These are phyloP conservation scores for Crithidia bombi DNA, from an alignment of 208 protist genomes.

Conservation along the genomic window DNA sequence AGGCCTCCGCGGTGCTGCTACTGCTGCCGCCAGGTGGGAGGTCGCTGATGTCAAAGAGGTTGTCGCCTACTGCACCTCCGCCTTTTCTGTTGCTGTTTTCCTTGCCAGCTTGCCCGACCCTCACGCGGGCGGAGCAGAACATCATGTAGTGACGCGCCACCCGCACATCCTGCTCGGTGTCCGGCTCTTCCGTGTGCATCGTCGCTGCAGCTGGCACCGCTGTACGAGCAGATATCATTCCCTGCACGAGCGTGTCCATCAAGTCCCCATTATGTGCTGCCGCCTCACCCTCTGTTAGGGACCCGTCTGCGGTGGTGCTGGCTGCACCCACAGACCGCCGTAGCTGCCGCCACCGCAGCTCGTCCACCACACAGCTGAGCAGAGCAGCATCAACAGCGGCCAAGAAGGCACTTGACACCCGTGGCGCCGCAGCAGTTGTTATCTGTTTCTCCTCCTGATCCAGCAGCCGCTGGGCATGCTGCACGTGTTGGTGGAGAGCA, in stretches of 20 bases:
- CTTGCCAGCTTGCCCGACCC: background rate
- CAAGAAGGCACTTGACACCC: slow-evolving; percentile 16
- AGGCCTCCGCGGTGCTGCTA: slow-evolving; percentile 4
- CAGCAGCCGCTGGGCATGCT: slow-evolving; percentile 15
- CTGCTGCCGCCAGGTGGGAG: background rate
- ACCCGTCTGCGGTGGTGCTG: background rate
- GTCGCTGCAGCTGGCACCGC: background rate
- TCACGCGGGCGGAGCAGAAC: slow-evolving; percentile 26
- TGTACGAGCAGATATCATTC: too few species aligned
- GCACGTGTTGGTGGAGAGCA: slow-evolving; percentile 3
- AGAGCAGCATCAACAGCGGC: slow-evolving; percentile 26
- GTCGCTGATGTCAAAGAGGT: slow-evolving; percentile 25
- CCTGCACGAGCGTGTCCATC: background rate
- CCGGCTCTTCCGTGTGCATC: background rate
- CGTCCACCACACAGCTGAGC: slow-evolving; percentile 31
- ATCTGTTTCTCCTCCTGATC: slow-evolving; percentile 15
- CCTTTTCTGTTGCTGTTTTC: background rate
- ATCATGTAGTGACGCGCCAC: slow-evolving; percentile 10
- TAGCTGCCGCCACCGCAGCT: slow-evolving; percentile 34
- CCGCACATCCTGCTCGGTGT: slow-evolving; percentile 5
- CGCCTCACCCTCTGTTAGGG: background rate
- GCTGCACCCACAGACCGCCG: slow-evolving; percentile 3
- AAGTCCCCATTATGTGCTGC: background rate
- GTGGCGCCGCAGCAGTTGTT: background rate
- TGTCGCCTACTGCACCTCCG: slow-evolving; percentile 1